Evolutionary conservation across 2,329 filamentous ascomycete species (phyloP), one percentile per base, ranked within the genome.

Genomic region (Leptographium procerum): DNA sequence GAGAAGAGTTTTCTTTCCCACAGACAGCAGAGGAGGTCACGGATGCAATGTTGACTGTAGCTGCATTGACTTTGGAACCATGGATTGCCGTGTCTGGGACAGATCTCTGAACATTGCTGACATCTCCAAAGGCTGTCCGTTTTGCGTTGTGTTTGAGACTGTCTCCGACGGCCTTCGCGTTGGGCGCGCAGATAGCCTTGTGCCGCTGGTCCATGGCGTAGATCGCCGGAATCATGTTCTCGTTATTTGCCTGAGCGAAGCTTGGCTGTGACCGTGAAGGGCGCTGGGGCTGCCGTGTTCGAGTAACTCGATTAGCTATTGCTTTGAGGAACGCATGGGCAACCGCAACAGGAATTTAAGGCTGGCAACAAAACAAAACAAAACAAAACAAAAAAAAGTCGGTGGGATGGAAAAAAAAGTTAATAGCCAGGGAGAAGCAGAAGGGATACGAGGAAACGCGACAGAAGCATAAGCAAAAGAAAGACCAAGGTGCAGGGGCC

Each of bases 51-150:
- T 14, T 56, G 24, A 45, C 36, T 10, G 43, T 19, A 19, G 6
- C 16, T 2, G 13, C 48, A 60, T 69, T 69, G 66, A 63, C 58
- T 62, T 61, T 63, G 61, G 75, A 77, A 57, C 58, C 52, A 26
- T 62, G 60, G 19, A 40, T 57, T 10, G 62, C 66, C 33, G 70
- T 64, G 55, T 73, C 67, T 29, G 63, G 60, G 26, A 60, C 48
- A 33, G 70, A 69, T 61, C 74, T 73, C 47, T 77, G 68, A 52
- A 79, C 84, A 67, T 91, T 92, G 76, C 88, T 94, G 61, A 94
- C 81, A 69, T 95, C 91, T 55, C 83, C 88, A 71, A 95, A 91
- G 14, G 84, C 89, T 62, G 85, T 84, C 64, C 91, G 85, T 75
- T 91, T 94, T 58, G 85, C 77, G 59, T 82, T 78, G 57, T 79